Percentiles rank a stretch among this genome's conserved stretches.
Evolutionary conservation across 768 basidiomycete genomes (phyloP).

Genomic region (Russula emetica): DNA sequence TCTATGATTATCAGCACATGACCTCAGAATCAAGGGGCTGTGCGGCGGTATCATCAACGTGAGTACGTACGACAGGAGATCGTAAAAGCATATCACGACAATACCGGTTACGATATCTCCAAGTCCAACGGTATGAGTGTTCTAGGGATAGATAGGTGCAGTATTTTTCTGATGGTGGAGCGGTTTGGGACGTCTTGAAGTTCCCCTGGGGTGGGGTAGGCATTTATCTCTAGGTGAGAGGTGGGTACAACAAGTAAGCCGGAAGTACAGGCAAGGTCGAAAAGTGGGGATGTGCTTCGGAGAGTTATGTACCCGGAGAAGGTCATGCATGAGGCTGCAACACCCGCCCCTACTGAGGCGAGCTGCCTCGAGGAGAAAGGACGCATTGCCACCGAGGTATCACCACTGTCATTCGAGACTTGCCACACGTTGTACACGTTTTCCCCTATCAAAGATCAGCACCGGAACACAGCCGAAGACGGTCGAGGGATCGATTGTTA

Average conservation of each 20-base stretch:
- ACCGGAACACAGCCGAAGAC: background rate
- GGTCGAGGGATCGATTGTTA: too few relatives aligned
- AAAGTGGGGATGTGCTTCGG: background rate
- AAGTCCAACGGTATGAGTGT: too few relatives aligned
- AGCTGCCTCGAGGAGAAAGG: background rate
- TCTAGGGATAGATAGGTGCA: background rate
- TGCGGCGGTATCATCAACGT: background rate
- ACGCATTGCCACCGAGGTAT: background rate
- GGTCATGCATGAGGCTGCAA: slow-evolving; percentile 1
- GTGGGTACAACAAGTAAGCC: background rate
- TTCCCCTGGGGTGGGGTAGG: background rate
- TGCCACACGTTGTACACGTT: background rate
- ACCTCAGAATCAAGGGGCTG: background rate
- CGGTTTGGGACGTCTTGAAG: background rate
- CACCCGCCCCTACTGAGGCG: background rate
- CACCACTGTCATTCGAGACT: background rate
- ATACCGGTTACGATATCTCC: background rate
- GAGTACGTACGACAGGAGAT: background rate
- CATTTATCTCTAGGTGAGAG: background rate
- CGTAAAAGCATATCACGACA: too few relatives aligned
- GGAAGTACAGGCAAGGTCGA: background rate
- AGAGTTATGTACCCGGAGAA: slow-evolving; percentile 8
- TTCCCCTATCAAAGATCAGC: background rate
- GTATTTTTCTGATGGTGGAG: background rate
- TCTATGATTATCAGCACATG: background rate